These are phyloP conservation scores for Sporisorium graminicola DNA, from an alignment of 1,284 basidiomycete genomes.

Conservation along the genomic window DNA sequence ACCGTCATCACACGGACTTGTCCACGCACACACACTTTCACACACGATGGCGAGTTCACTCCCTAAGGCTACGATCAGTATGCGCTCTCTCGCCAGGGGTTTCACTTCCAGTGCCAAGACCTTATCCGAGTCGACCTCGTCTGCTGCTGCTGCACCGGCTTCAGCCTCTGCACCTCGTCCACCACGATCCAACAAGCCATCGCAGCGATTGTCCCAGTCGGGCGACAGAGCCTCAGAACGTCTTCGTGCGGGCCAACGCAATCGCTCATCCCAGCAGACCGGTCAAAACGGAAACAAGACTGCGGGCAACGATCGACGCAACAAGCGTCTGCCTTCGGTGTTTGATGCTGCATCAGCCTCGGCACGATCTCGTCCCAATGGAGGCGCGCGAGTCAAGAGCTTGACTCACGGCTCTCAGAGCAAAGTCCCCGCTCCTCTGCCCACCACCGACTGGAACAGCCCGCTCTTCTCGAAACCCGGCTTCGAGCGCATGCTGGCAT, in stretches of 20 bases:
- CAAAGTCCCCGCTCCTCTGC: constrained; percentile 25
- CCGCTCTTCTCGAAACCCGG: constrained; percentile 35
- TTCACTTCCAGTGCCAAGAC: constrained; percentile 20
- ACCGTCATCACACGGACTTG: background rate
- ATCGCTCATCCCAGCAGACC: background rate
- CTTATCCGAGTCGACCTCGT: constrained; percentile 16
- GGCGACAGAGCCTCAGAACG: constrained; percentile 17
- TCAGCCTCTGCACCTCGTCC: constrained; percentile 15
- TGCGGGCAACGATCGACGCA: constrained; percentile 29
- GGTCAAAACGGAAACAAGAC: constrained; percentile 18
- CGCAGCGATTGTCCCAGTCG: constrained; percentile 14
- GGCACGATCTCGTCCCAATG: background rate
- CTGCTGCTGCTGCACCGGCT: constrained; percentile 5
- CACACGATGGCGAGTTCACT: background rate
- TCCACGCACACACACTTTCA: background rate
- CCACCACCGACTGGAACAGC: constrained; percentile 45
- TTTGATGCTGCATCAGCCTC: constrained; percentile 27
- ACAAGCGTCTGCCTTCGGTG: constrained; percentile 36
- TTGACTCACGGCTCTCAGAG: background rate
- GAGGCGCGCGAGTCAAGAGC: constrained; percentile 12
- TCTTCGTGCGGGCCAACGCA: constrained; percentile 17
- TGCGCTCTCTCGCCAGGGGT: constrained; percentile 10
- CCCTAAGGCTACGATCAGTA: background rate
- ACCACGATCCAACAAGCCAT: constrained; percentile 17
- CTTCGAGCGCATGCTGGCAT: constrained; percentile 26